Evolutionary conservation across 208 protist genomes (phyloP), one percentile per base, ranked within the genome.

Genomic region (Trichomonas vaginalis): DNA sequence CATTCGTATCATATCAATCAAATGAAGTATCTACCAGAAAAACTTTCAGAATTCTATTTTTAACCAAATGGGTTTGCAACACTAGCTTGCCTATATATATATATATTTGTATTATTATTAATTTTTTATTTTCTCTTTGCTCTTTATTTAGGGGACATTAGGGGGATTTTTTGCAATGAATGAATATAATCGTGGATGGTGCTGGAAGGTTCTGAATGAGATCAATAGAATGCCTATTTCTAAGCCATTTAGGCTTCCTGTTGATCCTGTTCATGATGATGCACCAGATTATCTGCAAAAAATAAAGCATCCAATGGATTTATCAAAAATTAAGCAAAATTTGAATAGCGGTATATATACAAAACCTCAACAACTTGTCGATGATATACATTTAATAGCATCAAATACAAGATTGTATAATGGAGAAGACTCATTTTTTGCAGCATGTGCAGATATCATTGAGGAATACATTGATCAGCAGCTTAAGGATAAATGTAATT

Each of bases 281-380:
- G 82, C 82, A 0, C n/a, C 35, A 48, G 82, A 90, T 48, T 90
- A 90, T 17, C 32, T 90, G 0, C 40, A 90, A n/a, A 86, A 86
- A 35, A 86, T 86, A 27, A 86, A 86, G 42, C 37, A 86, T 17
- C 95, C 95, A 88, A 95, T 95, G 95, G 95, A 95, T 39, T 79
- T 95, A 17, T 23, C 23, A n/a, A 95, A 17, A 79, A 70, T 95
- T 10, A 88, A 95, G 32, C 15, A 48, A 9, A 95, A 95, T 10
- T 51, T 95, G 47, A 6, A 23, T 15, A 23, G n/a, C 27, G 47
- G 37, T 10, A 47, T 40, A 61, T 90, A 88, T 37, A 17, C 70
- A 40, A 95, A 3, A 1, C 23, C n/a, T n/a, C 32, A 88, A 39
- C 12, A 37, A 21, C 45, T 95, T n/a, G 35, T 61, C 14, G 87